Percentiles rank a stretch among this genome's conserved stretches.
phyloP scores from a whole-genome alignment of 352 stramenopile genomes.

The Phytophthora ohioensis region DNA sequence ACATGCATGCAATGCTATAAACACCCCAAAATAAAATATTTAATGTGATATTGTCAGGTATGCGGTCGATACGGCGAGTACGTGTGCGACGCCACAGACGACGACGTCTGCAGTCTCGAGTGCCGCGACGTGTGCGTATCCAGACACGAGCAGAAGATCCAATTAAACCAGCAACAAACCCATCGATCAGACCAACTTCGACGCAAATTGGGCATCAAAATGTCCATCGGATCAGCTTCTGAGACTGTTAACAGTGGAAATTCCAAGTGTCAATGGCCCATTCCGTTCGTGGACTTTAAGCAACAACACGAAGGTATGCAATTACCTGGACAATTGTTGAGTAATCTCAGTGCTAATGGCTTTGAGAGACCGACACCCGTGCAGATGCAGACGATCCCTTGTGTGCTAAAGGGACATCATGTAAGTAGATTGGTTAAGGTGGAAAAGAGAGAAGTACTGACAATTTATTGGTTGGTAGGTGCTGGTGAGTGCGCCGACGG shows the following conservation, averaged over 20 bases:
- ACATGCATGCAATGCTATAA: not conserved
- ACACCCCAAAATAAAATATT: not conserved
- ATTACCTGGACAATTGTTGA: slow-evolving; percentile 43
- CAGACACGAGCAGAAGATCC: slow-evolving; percentile 13
- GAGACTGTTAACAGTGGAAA: not conserved
- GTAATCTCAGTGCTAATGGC: slow-evolving; percentile 47
- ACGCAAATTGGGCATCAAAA: slow-evolving; percentile 45
- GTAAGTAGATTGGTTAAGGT: slow-evolving; percentile 30
- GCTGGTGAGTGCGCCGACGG: slow-evolving; percentile 67
- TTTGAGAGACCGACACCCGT: slow-evolving; percentile 67
- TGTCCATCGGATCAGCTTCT: slow-evolving; percentile 3
- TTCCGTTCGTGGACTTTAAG: slow-evolving; percentile 33
- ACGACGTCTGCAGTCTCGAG: slow-evolving; percentile 87
- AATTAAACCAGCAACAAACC: slow-evolving; percentile 8
- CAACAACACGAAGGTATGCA: slow-evolving; percentile 36
- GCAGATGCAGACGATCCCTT: slow-evolving; percentile 82
- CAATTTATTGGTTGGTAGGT: slow-evolving; percentile 41
- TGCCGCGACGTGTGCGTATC: slow-evolving; percentile 62
- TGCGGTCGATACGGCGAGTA: slow-evolving; percentile 83
- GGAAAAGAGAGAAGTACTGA: not conserved
- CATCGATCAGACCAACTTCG: slow-evolving; percentile 31
- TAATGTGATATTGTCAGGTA: slow-evolving; percentile 38
- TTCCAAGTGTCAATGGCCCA: not conserved
- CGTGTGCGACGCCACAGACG: slow-evolving; percentile 81
- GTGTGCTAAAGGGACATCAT: slow-evolving; percentile 47